Evolutionary conservation across 495 filamentous ascomycete species (phyloP), one percentile per base, ranked within the genome.

Genomic region (Cenococcum geophilum): DNA sequence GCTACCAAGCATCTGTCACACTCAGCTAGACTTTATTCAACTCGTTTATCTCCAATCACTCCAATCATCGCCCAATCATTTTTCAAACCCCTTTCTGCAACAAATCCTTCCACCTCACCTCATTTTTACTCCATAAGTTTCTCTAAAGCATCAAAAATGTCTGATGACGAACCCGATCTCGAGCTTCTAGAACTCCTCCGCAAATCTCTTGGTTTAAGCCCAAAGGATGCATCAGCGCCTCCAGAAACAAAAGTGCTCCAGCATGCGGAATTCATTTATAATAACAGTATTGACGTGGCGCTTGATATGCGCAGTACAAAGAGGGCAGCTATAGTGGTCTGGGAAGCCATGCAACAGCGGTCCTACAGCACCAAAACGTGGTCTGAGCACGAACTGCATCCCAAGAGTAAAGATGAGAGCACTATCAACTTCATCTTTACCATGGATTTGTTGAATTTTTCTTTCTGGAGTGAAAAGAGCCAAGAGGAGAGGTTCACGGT

Each of bases 401-500:
- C 93, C 11, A 84, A 91, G 64, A 62, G 80, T 11, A 88, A 88
- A 60, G 82, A 93, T 68, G 85, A 88, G 67, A 82, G 74, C 40
- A 89, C 89, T 0, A 83, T 96, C 11, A 83, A 89, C 62, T 97
- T 97, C 69, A 91, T 98, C 52, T 97, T 98, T 72, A 88, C 88
- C 14, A 95, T 97, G 90, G 93, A 98, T 70, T 72, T 98, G 14
- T 77, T 98, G 58, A 98, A 98, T 71, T 98, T 97, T 68, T 91
- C 84, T 32, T 98, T 98, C 73, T 98, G 92, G 92, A 92, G 89
- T 23, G 85, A 86, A 35, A 76, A 77, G 55, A 62, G 73, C 5
- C 76, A 80, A 21, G 77, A 82, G 11, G 79, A 87, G 63, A 77
- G 88, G 34, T 97, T 95, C 73, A 78, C 86, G 9, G 78, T 97